A percentile compares a stretch with the other conserved stretches of the same genome.
Conservation (phyloP, 2,329 filamentous ascomycete genomes). For the Dactylellina haptotyla region DNA sequence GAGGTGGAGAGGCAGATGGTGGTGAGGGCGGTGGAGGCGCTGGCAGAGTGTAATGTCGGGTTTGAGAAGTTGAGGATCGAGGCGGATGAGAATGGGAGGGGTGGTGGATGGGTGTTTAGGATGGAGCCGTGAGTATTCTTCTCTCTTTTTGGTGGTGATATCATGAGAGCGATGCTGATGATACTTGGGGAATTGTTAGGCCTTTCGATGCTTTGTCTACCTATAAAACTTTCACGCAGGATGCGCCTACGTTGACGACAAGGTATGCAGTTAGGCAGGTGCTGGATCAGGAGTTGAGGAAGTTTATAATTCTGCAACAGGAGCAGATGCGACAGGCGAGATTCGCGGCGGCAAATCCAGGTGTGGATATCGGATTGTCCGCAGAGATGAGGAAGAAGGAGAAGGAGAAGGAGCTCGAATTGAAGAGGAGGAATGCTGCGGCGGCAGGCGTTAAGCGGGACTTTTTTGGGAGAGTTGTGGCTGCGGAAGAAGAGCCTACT, state of each 20-base stretch:
- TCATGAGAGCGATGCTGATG: constrained; percentile 7
- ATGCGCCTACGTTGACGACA: constrained; percentile 67
- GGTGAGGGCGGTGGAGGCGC: constrained; percentile 78
- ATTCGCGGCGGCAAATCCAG: constrained; percentile 63
- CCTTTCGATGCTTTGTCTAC: constrained; percentile 80
- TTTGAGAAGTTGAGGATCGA: constrained; percentile 86
- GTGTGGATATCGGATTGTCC: constrained; percentile 57
- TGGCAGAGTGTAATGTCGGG: constrained; percentile 82
- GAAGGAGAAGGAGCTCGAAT: constrained; percentile 58
- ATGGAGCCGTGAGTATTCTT: constrained; percentile 81
- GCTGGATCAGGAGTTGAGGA: constrained; percentile 86
- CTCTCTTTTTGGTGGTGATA: constrained; percentile 9
- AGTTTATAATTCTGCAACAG: constrained; percentile 74
- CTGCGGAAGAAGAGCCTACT: constrained; percentile 62
- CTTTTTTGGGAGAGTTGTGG: constrained; percentile 83
- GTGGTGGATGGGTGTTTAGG: constrained; percentile 82
- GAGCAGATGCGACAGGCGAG: constrained; percentile 72
- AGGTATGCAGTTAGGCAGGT: constrained; percentile 95
- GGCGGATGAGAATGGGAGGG: constrained; percentile 61
- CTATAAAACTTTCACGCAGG: constrained; percentile 74
- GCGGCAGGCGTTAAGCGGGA: constrained; percentile 72
- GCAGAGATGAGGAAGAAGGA: constrained; percentile 60
- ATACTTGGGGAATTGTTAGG: constrained; percentile 60
- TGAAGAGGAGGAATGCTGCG: constrained; percentile 57
- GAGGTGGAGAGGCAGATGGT: constrained; percentile 86